phyloP scores from a whole-genome alignment of 2,329 filamentous ascomycete genomes.

The Ploettnerulaceae sp. region DNA sequence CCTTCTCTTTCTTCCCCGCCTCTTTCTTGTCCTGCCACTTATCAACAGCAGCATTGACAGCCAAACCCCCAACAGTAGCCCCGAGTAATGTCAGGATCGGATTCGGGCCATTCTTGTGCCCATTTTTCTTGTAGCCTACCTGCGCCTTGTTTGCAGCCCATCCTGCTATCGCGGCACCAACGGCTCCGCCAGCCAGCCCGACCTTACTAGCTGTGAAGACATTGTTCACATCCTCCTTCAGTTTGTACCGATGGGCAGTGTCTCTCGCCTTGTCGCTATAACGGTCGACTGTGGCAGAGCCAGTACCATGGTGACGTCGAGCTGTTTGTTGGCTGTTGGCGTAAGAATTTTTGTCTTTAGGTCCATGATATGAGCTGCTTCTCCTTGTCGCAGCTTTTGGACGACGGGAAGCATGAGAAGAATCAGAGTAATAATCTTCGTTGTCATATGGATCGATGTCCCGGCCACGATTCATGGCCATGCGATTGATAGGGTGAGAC shows the following conservation, averaged over 20 bases:
- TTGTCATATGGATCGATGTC: conserved; percentile 7
- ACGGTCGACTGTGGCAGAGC: neutral
- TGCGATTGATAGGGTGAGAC: neutral
- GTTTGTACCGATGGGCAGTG: conserved; percentile 14
- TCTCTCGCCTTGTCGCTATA: conserved; percentile 16
- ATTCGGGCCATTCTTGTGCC: conserved; percentile 12
- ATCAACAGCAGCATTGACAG: conserved; percentile 26
- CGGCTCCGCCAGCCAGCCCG: conserved; percentile 21
- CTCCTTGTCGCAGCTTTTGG: conserved; percentile 11
- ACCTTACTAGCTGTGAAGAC: conserved; percentile 21
- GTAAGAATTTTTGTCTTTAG: conserved; percentile 4
- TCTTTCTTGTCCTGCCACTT: conserved; percentile 24
- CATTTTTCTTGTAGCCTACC: conserved; percentile 17
- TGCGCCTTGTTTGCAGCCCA: conserved; percentile 28
- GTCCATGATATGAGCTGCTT: conserved; percentile 20
- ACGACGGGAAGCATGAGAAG: conserved; percentile 1
- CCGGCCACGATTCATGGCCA: conserved; percentile 10
- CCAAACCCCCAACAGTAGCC: conserved; percentile 27
- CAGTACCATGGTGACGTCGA: conserved; percentile 7
- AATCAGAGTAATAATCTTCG: conserved; percentile 17
- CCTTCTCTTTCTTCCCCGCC: conserved; percentile 13
- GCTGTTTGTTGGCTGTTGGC: neutral
- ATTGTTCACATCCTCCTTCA: conserved; percentile 25
- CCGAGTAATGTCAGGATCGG: conserved; percentile 25
- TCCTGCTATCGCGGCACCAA: conserved; percentile 26